A percentile compares a stretch with the other conserved stretches of the same genome.
Evolutionary conservation across 2,329 filamentous ascomycete genomes (phyloP).

Genomic region (Hypoxylon sp.): DNA sequence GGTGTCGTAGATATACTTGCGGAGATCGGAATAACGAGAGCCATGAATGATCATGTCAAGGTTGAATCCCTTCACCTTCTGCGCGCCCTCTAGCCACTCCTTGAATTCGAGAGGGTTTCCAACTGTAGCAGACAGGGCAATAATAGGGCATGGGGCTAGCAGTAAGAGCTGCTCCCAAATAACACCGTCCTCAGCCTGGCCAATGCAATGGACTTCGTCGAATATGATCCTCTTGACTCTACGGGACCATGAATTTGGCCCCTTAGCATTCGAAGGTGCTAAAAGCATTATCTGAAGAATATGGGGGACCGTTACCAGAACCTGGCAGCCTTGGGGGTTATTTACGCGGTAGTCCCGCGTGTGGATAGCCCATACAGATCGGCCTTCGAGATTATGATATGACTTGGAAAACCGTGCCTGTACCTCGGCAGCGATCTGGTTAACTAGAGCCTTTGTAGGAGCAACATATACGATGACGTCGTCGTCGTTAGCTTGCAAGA

Average conservation of each 20-base stretch:
- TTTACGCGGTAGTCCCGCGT: slow-evolving; percentile 83
- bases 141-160: slow-evolving; percentile 81
- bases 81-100: slow-evolving; percentile 75
- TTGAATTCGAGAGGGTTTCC: slow-evolving; percentile 81
- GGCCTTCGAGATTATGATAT: slow-evolving; percentile 68
- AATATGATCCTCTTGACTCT: slow-evolving; percentile 83
- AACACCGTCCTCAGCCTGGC: slow-evolving; percentile 80
- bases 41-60: slow-evolving; percentile 78
- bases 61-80: slow-evolving; percentile 73
- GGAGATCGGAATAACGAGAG: slow-evolving; percentile 80
- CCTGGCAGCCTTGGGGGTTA: slow-evolving; percentile 78
- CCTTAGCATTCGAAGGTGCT: slow-evolving; percentile 73
- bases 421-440: slow-evolving; percentile 85
- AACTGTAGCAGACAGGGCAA: slow-evolving; percentile 84
- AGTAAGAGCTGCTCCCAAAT: slow-evolving; percentile 85
- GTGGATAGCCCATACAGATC: slow-evolving; percentile 84
- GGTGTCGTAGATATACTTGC: slow-evolving; percentile 79
- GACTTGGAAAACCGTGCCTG: slow-evolving; percentile 80
- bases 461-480: slow-evolving; percentile 83
- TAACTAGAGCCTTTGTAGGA: slow-evolving; percentile 85
- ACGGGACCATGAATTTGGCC: slow-evolving; percentile 70
- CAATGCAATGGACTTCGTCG: slow-evolving; percentile 86
- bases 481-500: slow-evolving; percentile 77
- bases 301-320: slow-evolving; percentile 83
- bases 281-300: slow-evolving; percentile 85